phyloP scores from a whole-genome alignment of 371 early-diverging fungal species.

The Haplosporangium sp. region DNA sequence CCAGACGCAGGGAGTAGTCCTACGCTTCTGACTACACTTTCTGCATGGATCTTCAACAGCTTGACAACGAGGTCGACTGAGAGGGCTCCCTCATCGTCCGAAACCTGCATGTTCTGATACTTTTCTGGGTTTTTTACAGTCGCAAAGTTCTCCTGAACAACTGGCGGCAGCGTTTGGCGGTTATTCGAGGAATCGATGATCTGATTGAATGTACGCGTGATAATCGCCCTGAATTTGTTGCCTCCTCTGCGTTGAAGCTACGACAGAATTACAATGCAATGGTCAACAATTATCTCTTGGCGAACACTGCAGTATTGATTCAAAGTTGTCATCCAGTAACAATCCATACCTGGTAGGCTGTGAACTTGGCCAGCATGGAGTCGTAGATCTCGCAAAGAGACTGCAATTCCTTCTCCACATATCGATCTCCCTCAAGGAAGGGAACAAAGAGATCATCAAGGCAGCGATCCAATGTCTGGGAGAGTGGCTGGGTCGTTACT shows the following conservation, averaged over 20 bases:
- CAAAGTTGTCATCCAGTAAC: too few species aligned
- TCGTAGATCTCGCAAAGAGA: constrained; percentile 74
- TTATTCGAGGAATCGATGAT: constrained; percentile 65
- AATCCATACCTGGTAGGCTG: constrained; percentile 43
- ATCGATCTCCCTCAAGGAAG: constrained; percentile 90
- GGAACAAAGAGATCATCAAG: constrained; percentile 96
- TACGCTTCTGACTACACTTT: constrained; percentile 84
- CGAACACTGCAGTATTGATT: too few species aligned
- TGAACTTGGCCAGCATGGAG: constrained; percentile 56
- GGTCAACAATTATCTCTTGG: neutral
- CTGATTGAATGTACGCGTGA: constrained; percentile 78
- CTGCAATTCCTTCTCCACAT: constrained; percentile 80
- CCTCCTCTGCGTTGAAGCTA: constrained; percentile 71
- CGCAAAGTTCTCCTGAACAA: constrained; percentile 48
- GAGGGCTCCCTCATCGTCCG: constrained; percentile 69
- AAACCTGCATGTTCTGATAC: constrained; percentile 48
- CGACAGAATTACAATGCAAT: constrained; percentile 3
- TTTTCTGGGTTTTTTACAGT: constrained; percentile 55
- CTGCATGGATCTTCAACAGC: constrained; percentile 86
- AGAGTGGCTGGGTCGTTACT: constrained; percentile 59
- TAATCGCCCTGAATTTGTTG: constrained; percentile 68
- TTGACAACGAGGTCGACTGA: constrained; percentile 69
- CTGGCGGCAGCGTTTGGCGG: constrained; percentile 56
- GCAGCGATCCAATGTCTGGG: constrained; percentile 83
- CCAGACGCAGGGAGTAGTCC: constrained; percentile 81